Conservation (phyloP, 257 asterid species). For the Solanum sparsipilum region DNA sequence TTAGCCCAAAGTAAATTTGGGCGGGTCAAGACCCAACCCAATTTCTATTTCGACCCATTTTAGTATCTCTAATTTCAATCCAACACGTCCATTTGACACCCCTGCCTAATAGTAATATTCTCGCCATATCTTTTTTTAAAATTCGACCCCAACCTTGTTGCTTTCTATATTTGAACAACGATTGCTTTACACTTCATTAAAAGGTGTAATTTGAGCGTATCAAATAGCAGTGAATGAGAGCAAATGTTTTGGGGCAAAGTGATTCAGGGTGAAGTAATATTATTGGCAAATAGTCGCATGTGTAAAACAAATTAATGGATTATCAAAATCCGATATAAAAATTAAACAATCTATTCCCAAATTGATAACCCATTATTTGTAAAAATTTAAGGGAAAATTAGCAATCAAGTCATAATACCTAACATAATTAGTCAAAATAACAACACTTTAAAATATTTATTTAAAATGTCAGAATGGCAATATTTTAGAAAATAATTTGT, state of each 20-base stretch:
- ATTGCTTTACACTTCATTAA: background rate
- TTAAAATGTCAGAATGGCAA: too few relatives aligned
- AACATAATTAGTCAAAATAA: too few relatives aligned
- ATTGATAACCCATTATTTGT: background rate
- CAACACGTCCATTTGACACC: background rate
- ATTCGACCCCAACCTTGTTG: background rate
- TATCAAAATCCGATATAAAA: too few relatives aligned
- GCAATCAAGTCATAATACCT: too few relatives aligned
- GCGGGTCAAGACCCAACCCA: background rate
- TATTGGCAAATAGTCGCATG: background rate
- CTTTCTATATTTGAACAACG: too few relatives aligned
- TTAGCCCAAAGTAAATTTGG: background rate
- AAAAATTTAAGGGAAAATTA: too few relatives aligned
- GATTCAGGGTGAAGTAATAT: background rate
- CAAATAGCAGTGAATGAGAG: background rate
- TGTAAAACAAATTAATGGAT: too few relatives aligned
- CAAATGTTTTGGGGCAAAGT: background rate
- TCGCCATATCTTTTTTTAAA: background rate
- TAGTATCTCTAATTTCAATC: background rate
- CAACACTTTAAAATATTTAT: too few relatives aligned
- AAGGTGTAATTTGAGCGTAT: background rate
- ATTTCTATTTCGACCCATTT: background rate
- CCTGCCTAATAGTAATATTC: background rate
- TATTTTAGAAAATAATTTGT: too few relatives aligned
- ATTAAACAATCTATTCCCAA: background rate